Percentiles rank a stretch among this genome's conserved stretches.
These are phyloP conservation scores for Volvariella volvacea DNA, from an alignment of 1,284 basidiomycete genomes.

Conservation along the genomic window DNA sequence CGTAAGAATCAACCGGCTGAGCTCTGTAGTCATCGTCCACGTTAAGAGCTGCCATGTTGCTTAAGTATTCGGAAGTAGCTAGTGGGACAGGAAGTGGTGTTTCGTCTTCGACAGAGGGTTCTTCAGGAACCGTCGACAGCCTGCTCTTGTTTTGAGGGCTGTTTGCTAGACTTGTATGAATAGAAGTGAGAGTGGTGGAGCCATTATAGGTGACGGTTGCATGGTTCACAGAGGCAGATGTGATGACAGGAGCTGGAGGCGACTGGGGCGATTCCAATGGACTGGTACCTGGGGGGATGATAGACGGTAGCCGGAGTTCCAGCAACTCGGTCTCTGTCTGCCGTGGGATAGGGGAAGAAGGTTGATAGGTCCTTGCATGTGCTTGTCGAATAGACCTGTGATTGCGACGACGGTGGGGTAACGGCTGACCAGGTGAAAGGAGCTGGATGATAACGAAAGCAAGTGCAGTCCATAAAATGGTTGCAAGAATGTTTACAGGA, in stretches of 20 bases:
- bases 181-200: too few relatives aligned
- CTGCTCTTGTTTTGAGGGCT: too few relatives aligned
- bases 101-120: constrained; percentile 2
- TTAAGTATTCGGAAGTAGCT: too few relatives aligned
- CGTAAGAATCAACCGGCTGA: too few relatives aligned
- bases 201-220: too few relatives aligned
- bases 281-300: constrained; percentile 5
- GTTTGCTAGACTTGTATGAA: too few relatives aligned
- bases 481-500: constrained; percentile 21
- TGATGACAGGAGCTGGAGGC: constrained; percentile 19
- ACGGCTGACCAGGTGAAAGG: constrained; percentile 17
- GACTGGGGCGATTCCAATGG: too few relatives aligned
- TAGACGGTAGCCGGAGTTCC: too few relatives aligned
- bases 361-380: constrained; percentile 10
- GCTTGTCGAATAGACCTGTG: constrained; percentile 6
- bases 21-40: too few relatives aligned
- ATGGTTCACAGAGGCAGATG: too few relatives aligned
- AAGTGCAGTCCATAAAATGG: constrained; percentile 28
- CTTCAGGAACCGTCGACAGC: neutral
- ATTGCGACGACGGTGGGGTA: constrained; percentile 13
- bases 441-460: constrained; percentile 25
- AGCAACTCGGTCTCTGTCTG: too few relatives aligned
- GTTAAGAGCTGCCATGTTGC: too few relatives aligned
- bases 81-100: constrained; percentile 7
- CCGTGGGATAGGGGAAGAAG: constrained; percentile 5